Evolutionary conservation across 495 filamentous ascomycete species (phyloP), one percentile per base, ranked within the genome.

Genomic region (Podospora pseudopauciseta): DNA sequence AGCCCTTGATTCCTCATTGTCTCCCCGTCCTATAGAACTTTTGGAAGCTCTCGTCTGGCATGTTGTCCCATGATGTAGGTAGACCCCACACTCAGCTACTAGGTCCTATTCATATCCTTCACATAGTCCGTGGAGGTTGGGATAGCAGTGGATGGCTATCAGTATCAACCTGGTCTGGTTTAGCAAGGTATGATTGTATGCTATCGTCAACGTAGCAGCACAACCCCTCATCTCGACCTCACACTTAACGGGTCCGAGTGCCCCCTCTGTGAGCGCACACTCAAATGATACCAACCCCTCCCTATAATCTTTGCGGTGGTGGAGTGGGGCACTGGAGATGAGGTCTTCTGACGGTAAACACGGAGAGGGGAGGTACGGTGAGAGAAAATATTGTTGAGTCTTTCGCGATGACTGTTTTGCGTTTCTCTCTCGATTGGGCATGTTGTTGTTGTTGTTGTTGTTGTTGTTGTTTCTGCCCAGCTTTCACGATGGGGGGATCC

Each of bases 351-450:
- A 49, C 30, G 30, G 30, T 32, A 32, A 32, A 32, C 30, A 32
- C 30, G 30, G 30, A 7, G 30, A 32, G 30, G 30, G 30, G 30
- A 32, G 30, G 7, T 32, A 32, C 30, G 30, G 4, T 32, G 30
- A 32, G 39, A 11, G 13, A 49, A 49, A 49, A 49, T 49, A 16
- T 49, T 49, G 39, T 49, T 49, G 39, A 49, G 39, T 49, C 39
- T 6, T 65, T 67, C 73, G 73, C 64, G 69, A 72, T 71, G 66
- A 72, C 73, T 75, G 67, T 75, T 75, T 75, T 18, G 69, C 20
- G 27, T 23, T 20, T 53, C 16, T 13, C 55, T 23, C 71, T 68
- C 59, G 72, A 68, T 65, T 54, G 13, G 69, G 69, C 4, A 1
- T 69, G 55, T 65, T 68, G 67, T 74, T 73, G 71, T 23, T 23